Conservation (phyloP, 352 stramenopile species). For the Pythium phragmiticola region DNA sequence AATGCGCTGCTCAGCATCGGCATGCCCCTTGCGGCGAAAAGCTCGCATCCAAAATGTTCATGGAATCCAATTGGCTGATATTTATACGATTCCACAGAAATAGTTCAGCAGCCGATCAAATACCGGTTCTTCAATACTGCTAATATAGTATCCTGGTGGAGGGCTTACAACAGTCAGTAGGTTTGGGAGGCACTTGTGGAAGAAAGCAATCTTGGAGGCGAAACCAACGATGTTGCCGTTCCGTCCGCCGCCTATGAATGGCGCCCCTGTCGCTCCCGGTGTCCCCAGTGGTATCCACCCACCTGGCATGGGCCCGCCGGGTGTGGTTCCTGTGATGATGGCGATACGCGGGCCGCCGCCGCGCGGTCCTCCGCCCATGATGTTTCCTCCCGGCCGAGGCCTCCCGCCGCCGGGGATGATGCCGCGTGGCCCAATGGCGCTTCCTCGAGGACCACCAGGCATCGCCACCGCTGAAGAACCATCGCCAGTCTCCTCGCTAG, state of each 20-base stretch:
- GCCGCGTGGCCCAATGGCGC: neutral
- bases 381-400: constrained; percentile 11
- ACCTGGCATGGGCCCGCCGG: constrained; percentile 3
- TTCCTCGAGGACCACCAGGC: constrained; percentile 9
- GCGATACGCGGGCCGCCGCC: constrained; percentile 17
- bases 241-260: constrained; percentile 8
- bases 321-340: constrained; percentile 8
- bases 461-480: constrained; percentile 7
- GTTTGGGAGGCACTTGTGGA: constrained; percentile 8
- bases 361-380: constrained; percentile 6
- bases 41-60: constrained; percentile 8
- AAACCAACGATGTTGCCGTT: constrained; percentile 22
- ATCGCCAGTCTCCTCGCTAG: constrained; percentile 14
- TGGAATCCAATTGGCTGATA: constrained; percentile 16
- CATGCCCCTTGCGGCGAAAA: constrained; percentile 1
- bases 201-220: neutral
- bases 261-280: neutral
- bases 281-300: neutral
- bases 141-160: neutral
- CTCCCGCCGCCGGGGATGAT: neutral
- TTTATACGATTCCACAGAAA: constrained; percentile 15
- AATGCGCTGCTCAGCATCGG: neutral
- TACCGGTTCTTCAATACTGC: constrained; percentile 7
- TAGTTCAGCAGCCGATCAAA: neutral
- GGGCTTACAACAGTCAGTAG: neutral